Evolutionary conservation across 768 basidiomycete species (phyloP).

Genomic region (Russula brevipes): DNA sequence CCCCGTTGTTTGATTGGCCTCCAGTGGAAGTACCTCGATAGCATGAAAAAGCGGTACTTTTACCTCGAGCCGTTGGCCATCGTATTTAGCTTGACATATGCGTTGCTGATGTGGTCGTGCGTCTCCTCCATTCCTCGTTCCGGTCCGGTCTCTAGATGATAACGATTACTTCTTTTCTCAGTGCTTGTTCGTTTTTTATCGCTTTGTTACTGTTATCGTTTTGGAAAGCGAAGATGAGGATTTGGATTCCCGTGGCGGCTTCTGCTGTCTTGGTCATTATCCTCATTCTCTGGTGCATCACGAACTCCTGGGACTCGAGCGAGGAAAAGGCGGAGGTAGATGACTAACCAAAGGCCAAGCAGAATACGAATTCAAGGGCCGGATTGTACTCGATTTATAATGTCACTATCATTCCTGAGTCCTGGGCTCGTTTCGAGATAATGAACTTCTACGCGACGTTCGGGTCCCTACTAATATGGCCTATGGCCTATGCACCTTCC

Average conservation of each 20-base stretch:
- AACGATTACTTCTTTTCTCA: conserved; percentile 23
- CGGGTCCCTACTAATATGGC: too few relatives aligned
- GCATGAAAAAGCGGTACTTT: conserved; percentile 28
- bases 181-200: conserved; percentile 38
- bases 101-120: conserved; percentile 56
- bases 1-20: background rate
- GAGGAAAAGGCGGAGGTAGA: background rate
- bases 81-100: conserved; percentile 52
- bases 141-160: background rate
- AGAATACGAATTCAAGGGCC: background rate
- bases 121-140: conserved; percentile 27
- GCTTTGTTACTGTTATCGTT: conserved; percentile 31
- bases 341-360: too few relatives aligned
- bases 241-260: background rate
- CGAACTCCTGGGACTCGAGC: conserved; percentile 11
- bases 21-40: conserved; percentile 29
- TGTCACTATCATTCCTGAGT: too few relatives aligned
- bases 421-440: too few relatives aligned
- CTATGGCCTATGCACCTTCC: too few relatives aligned
- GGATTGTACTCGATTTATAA: too few relatives aligned
- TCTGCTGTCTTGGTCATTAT: background rate
- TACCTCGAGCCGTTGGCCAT: conserved; percentile 50
- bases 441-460: too few relatives aligned
- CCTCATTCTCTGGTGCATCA: conserved; percentile 9
- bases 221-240: background rate